Conservation (phyloP, 2,329 filamentous ascomycete species). For the Aspergillus flavus region DNA sequence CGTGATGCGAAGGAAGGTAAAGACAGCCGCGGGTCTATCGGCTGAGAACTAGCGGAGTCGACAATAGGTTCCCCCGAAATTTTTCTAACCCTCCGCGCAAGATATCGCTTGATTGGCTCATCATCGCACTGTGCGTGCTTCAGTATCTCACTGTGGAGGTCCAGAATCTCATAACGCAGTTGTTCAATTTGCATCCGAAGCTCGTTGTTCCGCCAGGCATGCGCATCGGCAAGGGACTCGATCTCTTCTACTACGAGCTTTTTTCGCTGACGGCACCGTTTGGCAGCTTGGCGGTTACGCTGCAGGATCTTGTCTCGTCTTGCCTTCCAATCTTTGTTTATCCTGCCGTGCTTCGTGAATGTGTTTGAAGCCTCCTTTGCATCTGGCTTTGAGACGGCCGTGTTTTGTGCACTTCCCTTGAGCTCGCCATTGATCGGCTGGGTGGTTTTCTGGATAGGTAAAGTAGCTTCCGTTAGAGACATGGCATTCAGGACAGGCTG, state of each 20-base stretch:
- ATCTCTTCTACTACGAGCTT: background rate
- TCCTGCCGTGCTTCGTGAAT: background rate
- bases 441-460: background rate
- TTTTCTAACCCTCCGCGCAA: background rate
- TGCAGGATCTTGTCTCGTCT: background rate
- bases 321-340: background rate
- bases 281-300: background rate
- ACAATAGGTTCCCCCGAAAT: background rate
- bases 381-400: background rate
- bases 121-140: background rate
- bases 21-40: background rate
- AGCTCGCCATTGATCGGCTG: background rate
- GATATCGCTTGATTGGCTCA: slow-evolving; percentile 1
- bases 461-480: background rate
- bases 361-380: background rate
- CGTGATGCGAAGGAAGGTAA: background rate
- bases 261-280: background rate
- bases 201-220: background rate
- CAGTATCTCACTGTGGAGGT: background rate
- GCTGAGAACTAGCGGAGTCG: background rate
- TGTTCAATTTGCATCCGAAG: background rate
- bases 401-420: background rate
- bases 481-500: background rate
- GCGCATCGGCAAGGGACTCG: background rate
- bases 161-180: background rate